Percentiles rank a stretch among this genome's conserved stretches.
phyloP scores from a whole-genome alignment of 805 yeast species.

The Starmerella powellii region DNA sequence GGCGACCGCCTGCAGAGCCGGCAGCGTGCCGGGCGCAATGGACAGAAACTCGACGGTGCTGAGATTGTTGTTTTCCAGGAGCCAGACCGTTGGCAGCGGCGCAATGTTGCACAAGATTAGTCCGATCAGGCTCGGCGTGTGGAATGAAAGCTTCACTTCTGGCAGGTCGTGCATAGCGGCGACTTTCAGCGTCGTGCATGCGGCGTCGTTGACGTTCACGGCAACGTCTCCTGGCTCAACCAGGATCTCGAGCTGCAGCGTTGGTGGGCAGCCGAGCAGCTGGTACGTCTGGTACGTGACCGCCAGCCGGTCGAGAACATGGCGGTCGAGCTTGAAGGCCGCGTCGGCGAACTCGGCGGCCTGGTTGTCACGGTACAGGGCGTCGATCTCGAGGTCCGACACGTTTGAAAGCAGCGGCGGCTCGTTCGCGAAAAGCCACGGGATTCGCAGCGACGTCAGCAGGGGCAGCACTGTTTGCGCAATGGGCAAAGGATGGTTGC shows the following conservation, averaged over 20 bases:
- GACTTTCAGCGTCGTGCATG: constrained; percentile 11
- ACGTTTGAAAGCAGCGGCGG: constrained; percentile 3
- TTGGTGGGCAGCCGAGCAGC: constrained; percentile 10
- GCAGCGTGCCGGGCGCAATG: constrained; percentile 19
- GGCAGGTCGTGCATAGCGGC: constrained; percentile 16
- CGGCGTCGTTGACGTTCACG: constrained; percentile 10
- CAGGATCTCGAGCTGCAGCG: constrained; percentile 13
- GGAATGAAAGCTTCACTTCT: constrained; percentile 6
- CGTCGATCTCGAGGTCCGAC: not conserved
- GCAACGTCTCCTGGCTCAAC: constrained; percentile 1
- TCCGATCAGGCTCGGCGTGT: constrained; percentile 15
- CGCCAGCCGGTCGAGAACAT: not conserved
- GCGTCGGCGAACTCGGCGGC: too few species aligned
- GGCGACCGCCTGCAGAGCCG: constrained; percentile 14
- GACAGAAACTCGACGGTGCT: constrained; percentile 17
- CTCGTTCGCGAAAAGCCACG: constrained; percentile 6
- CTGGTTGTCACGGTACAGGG: too few species aligned
- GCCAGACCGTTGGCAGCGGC: constrained; percentile 9
- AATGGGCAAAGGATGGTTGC: not conserved
- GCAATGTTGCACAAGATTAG: constrained; percentile 18
- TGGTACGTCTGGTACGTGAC: not conserved
- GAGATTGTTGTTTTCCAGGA: constrained; percentile 6
- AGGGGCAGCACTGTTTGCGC: constrained; percentile 1
- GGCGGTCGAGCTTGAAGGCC: too few species aligned
- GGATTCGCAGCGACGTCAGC: constrained; percentile 7